These are phyloP conservation scores for Plasmodium gonderi DNA, from an alignment of 169 alveolate species.

Conservation along the genomic window DNA sequence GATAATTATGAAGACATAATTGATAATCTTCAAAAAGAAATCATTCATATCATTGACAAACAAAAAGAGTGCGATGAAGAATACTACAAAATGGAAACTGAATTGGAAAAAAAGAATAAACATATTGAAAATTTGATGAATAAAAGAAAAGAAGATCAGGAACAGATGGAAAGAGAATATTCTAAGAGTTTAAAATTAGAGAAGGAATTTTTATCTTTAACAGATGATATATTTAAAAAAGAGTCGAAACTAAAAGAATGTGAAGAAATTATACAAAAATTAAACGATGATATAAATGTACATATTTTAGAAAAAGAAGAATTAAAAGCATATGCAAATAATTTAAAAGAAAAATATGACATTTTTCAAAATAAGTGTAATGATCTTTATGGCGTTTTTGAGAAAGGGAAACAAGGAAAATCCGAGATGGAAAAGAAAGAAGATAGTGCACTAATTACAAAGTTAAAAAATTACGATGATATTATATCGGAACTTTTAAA, in stretches of 20 bases:
- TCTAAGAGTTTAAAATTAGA: constrained; percentile 34
- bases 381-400: constrained; percentile 12
- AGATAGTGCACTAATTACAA: constrained; percentile 9
- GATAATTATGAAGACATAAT: constrained; percentile 66
- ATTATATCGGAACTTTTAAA: constrained; percentile 43
- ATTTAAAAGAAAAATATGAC: constrained; percentile 42
- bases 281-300: constrained; percentile 50
- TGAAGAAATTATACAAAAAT: constrained; percentile 37
- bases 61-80: constrained; percentile 71
- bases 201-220: constrained; percentile 56
- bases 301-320: constrained; percentile 59
- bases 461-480: constrained; percentile 46
- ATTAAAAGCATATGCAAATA: constrained; percentile 14
- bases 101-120: constrained; percentile 41
- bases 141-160: constrained; percentile 55
- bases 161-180: constrained; percentile 30
- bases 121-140: constrained; percentile 38
- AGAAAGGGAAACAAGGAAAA: constrained; percentile 13
- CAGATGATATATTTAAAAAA: constrained; percentile 67
- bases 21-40: constrained; percentile 47
- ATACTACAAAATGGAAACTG: constrained; percentile 47
- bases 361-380: constrained; percentile 48
- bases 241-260: constrained; percentile 35
- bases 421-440: constrained; percentile 18
- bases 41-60: constrained; percentile 43